A percentile compares a stretch with the other conserved stretches of the same genome.
phyloP scores from a whole-genome alignment of 768 basidiomycete species.

The Podaxis rugospora region DNA sequence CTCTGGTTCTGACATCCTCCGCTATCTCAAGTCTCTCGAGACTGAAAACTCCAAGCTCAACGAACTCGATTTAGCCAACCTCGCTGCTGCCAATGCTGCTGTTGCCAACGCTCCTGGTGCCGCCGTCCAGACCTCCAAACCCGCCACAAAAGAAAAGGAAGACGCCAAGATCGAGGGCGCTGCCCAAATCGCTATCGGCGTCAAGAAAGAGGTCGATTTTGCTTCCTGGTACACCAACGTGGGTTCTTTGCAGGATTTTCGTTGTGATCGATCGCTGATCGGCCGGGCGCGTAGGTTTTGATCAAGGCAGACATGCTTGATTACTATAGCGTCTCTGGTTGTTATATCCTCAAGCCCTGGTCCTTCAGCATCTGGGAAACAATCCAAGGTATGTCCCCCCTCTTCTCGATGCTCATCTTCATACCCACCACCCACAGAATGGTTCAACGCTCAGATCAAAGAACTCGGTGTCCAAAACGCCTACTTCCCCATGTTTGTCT shows the following conservation, averaged over 20 bases:
- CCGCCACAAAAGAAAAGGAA: slow-evolving; percentile 55
- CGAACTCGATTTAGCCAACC: slow-evolving; percentile 66
- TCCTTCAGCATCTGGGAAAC: slow-evolving; percentile 96
- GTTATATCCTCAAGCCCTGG: slow-evolving; percentile 98
- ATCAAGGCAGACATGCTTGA: slow-evolving; percentile 99
- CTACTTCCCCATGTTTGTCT: slow-evolving; percentile 99
- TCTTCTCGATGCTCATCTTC: not conserved
- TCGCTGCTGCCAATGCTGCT: slow-evolving; percentile 37
- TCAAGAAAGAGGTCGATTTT: slow-evolving; percentile 96
- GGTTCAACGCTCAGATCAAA: slow-evolving; percentile 93
- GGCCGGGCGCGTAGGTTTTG: slow-evolving; percentile 59
- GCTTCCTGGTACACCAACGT: slow-evolving; percentile 92
- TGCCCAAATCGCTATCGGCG: slow-evolving; percentile 88
- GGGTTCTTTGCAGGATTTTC: slow-evolving; percentile 19
- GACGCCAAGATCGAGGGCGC: slow-evolving; percentile 83
- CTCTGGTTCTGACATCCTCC: slow-evolving; percentile 67
- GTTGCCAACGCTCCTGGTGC: slow-evolving; percentile 20
- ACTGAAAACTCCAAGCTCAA: slow-evolving; percentile 60
- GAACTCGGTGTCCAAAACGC: slow-evolving; percentile 94
- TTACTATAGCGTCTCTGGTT: slow-evolving; percentile 98
- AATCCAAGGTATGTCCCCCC: slow-evolving; percentile 67
- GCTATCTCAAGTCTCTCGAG: slow-evolving; percentile 71
- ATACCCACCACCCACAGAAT: slow-evolving; percentile 45
- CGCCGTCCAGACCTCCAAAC: slow-evolving; percentile 34
- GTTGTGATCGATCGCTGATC: slow-evolving; percentile 8